These are phyloP conservation scores for Eucalyptus erythrocorys DNA, from an alignment of 345 rosid species.

Conservation along the genomic window DNA sequence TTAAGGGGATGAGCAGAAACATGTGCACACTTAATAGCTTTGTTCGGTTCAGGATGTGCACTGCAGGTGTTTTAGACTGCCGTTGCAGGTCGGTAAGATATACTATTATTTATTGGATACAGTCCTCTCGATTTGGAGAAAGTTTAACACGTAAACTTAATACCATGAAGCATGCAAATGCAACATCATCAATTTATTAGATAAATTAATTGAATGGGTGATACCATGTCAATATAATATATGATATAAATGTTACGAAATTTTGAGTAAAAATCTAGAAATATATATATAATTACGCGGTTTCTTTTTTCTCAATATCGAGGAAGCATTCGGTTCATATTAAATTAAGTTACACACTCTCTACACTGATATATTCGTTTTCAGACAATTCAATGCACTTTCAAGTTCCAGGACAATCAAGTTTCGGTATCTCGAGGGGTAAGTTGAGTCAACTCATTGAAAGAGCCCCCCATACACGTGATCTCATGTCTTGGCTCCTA, in stretches of 20 bases:
- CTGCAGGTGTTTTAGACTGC: not conserved
- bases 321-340: not conserved
- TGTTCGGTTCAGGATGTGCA: not conserved
- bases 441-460: not conserved
- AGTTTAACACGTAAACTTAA: not conserved
- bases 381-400: not conserved
- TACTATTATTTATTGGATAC: not conserved
- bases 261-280: not conserved
- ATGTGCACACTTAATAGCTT: not conserved
- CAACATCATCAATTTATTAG: not conserved
- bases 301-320: not conserved
- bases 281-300: not conserved
- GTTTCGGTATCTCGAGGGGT: not conserved
- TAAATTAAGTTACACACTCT: not conserved
- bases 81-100: not conserved
- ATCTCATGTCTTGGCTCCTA: not conserved
- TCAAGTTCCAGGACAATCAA: not conserved
- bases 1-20: not conserved
- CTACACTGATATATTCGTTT: not conserved
- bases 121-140: not conserved
- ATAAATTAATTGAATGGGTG: not conserved
- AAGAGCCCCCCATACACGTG: not conserved
- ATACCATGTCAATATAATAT: not conserved
- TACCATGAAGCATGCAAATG: not conserved
- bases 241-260: accelerated